Conservation (phyloP, 345 rosid genomes). For the Camelina laxa region DNA sequence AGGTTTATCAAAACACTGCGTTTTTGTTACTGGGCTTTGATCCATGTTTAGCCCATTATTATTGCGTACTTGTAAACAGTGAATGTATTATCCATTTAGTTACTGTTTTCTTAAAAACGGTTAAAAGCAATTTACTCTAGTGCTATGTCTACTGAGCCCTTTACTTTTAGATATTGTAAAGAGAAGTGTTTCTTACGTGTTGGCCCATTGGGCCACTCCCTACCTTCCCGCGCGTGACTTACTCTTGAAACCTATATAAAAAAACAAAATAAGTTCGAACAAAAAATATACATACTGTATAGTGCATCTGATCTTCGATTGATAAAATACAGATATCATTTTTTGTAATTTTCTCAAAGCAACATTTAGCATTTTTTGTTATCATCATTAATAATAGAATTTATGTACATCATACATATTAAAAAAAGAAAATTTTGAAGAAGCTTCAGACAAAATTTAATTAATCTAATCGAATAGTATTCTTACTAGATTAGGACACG, state of each 20-base stretch:
- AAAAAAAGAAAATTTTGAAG: too few relatives aligned
- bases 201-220: constrained; percentile 35
- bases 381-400: too few relatives aligned
- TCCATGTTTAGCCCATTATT: neutral
- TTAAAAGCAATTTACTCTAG: constrained; percentile 1
- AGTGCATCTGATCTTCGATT: neutral
- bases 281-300: neutral
- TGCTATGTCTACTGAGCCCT: constrained; percentile 13
- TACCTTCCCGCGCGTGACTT: neutral
- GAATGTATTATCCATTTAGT: neutral
- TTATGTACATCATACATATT: too few relatives aligned
- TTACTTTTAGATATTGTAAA: neutral
- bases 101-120: neutral
- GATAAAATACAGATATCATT: neutral
- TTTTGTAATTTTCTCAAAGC: too few relatives aligned
- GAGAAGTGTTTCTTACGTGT: neutral
- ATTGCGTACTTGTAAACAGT: neutral
- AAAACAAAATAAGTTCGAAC: neutral
- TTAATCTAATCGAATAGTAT: too few relatives aligned
- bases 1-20: constrained; percentile 10
- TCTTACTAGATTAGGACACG: too few relatives aligned
- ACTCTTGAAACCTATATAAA: neutral
- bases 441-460: too few relatives aligned
- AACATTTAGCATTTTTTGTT: too few relatives aligned
- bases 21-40: constrained; percentile 5